Percentiles rank a stretch among this genome's conserved stretches.
phyloP scores from a whole-genome alignment of 2,329 filamentous ascomycete genomes.

The Tricladium varicosporioides region DNA sequence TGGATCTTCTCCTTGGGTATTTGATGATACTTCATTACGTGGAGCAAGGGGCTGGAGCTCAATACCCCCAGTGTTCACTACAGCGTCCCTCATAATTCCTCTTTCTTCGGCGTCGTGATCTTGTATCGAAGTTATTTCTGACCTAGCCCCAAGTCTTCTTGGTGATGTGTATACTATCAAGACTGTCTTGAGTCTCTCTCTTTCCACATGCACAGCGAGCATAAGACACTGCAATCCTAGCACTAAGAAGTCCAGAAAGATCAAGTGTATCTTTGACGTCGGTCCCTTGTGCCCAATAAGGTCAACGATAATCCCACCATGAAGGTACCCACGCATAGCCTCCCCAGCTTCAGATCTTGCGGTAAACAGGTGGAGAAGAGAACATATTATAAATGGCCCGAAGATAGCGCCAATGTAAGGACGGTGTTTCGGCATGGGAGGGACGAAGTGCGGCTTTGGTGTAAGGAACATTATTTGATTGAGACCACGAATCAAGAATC shows the following conservation, averaged over 20 bases:
- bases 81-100: constrained; percentile 27
- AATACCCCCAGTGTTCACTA: constrained; percentile 26
- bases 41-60: constrained; percentile 28
- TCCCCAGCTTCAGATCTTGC: constrained; percentile 57
- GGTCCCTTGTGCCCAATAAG: constrained; percentile 66
- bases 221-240: constrained; percentile 60
- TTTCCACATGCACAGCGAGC: constrained; percentile 60
- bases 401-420: constrained; percentile 58
- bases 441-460: constrained; percentile 53
- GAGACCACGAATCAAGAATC: constrained; percentile 56
- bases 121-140: constrained; percentile 21
- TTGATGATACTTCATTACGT: constrained; percentile 5
- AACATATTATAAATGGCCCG: constrained; percentile 57
- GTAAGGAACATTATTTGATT: constrained; percentile 64
- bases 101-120: constrained; percentile 35
- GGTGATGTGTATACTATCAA: constrained; percentile 19
- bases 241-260: constrained; percentile 56
- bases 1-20: constrained; percentile 4
- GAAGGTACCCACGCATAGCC: constrained; percentile 61
- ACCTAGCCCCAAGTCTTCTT: constrained; percentile 9
- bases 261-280: constrained; percentile 52
- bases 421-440: constrained; percentile 52
- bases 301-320: constrained; percentile 66
- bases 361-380: constrained; percentile 57
- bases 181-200: constrained; percentile 49